Percentiles rank a stretch among this genome's conserved stretches.
Evolutionary conservation across 768 basidiomycete genomes (phyloP).

Genomic region (Coprinopsis sp.): DNA sequence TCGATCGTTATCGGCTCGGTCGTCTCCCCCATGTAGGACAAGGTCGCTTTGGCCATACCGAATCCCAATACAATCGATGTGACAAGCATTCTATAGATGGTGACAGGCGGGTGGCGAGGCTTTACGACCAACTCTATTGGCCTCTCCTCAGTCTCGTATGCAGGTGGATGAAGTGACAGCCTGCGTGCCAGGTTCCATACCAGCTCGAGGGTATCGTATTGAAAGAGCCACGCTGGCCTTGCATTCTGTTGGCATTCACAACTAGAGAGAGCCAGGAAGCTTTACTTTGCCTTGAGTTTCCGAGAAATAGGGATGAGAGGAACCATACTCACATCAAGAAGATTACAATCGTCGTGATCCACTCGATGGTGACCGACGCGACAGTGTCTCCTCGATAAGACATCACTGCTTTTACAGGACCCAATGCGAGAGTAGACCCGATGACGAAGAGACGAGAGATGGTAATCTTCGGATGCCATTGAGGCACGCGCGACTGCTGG

Average conservation of each 20-base stretch:
- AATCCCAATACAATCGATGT: conserved; percentile 1
- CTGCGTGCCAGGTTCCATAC: background rate
- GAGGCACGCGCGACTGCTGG: background rate
- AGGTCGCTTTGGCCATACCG: conserved; percentile 8
- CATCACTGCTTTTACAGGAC: conserved; percentile 8
- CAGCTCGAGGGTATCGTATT: background rate
- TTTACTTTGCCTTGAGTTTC: background rate
- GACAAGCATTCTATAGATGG: conserved; percentile 10
- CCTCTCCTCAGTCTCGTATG: conserved; percentile 5
- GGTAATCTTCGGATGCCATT: conserved; percentile 16
- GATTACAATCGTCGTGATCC: conserved; percentile 10
- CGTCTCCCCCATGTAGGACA: conserved; percentile 2
- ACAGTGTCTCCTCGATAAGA: conserved; percentile 2
- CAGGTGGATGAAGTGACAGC: background rate
- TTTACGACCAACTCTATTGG: background rate
- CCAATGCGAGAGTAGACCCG: conserved; percentile 1
- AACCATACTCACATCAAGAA: conserved; percentile 9
- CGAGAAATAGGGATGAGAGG: background rate
- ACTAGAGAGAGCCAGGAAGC: background rate
- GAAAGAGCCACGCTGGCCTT: background rate
- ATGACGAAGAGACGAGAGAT: conserved; percentile 9
- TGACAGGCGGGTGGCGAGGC: conserved; percentile 8
- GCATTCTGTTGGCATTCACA: background rate
- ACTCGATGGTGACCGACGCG: conserved; percentile 12
- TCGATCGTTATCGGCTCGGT: conserved; percentile 9